Base-by-base conservation (phyloP, 192 early-diverging fungal genomes). In the Coemansia erecta region DNA sequence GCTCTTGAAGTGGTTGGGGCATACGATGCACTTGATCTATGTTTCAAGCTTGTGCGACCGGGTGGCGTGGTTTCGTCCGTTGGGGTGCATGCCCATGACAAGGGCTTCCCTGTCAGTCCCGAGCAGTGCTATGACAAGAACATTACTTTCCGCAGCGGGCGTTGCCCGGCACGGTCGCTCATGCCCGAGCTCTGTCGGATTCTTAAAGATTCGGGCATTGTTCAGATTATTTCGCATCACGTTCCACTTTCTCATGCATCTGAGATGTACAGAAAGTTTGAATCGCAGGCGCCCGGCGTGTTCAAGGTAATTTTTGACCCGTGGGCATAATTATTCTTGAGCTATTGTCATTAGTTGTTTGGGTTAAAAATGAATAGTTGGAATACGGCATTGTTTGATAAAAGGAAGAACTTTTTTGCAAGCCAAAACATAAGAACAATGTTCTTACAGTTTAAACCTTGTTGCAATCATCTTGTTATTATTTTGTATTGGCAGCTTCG, bases 51-150 rank as follows among this genome's bases (percentile, higher is more conserved):
- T 17, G 60, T 85, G 22, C 66, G 84, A 13, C 58, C 78, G 1
- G 77, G 68, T 26, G 84, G 84, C n/a, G 72, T 81, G 2, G 50
- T 85, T 4, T 82, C 84, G 4, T 79, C 74, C 35, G 75, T 85
- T 22, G 84, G 84, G 0, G 82, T 84, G 4, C 77, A 85, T 47
- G 64, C 64, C 33, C 77, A 76, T 26, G 59, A 68, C 47, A 58
- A 53, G n/a, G 72, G 66, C 11, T 84, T 82, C 58, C 82, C 84
- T 2, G 77, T 85, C 37, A 77, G 70, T 17, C 81, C 82, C 18
- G 70, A 70, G 28, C 61, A 77, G 43, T 76, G 73, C 21, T 85
- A 85, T 37, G 68, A 84, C 68, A 84, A 85, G 24, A 85, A 85
- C 44, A 41, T 84, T 22, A 81, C 79, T 14, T 81, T 79, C 55